Conservation (phyloP, 2,329 filamentous ascomycete species). For the Cladosporium sp. region DNA sequence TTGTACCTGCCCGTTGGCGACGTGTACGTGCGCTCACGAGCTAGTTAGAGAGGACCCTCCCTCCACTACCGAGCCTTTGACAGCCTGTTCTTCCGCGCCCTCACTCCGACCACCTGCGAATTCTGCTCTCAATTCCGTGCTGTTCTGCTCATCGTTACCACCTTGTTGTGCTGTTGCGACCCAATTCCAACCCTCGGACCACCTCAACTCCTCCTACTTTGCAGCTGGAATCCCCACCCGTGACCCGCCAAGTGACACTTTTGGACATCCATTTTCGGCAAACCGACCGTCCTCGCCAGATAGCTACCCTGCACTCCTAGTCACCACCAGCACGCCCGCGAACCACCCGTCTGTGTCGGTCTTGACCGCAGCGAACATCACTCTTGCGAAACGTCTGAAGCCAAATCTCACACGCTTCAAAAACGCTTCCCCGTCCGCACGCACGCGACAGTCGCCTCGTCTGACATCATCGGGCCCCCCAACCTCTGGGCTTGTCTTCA, state of each 20-base stretch:
- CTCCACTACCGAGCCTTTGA: slow-evolving; percentile 1
- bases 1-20: slow-evolving; percentile 9
- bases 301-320: slow-evolving; percentile 7
- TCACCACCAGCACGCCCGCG: neutral
- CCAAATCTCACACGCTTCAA: neutral
- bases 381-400: neutral
- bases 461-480: slow-evolving; percentile 26
- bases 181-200: slow-evolving; percentile 1
- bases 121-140: slow-evolving; percentile 4
- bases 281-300: neutral
- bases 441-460: slow-evolving; percentile 19
- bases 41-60: slow-evolving; percentile 10
- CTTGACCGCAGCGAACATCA: neutral
- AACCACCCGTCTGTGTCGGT: neutral
- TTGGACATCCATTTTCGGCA: slow-evolving; percentile 10
- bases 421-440: slow-evolving; percentile 9
- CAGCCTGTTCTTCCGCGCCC: neutral
- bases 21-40: slow-evolving; percentile 13
- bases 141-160: neutral
- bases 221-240: slow-evolving; percentile 14
- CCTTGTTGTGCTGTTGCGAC: neutral
- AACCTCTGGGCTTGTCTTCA: slow-evolving; percentile 14
- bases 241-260: slow-evolving; percentile 17
- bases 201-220: neutral
- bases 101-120: neutral